A percentile compares a stretch with the other conserved stretches of the same genome.
Conservation (phyloP, 768 basidiomycete species). For the Hypholoma fasciculare region DNA sequence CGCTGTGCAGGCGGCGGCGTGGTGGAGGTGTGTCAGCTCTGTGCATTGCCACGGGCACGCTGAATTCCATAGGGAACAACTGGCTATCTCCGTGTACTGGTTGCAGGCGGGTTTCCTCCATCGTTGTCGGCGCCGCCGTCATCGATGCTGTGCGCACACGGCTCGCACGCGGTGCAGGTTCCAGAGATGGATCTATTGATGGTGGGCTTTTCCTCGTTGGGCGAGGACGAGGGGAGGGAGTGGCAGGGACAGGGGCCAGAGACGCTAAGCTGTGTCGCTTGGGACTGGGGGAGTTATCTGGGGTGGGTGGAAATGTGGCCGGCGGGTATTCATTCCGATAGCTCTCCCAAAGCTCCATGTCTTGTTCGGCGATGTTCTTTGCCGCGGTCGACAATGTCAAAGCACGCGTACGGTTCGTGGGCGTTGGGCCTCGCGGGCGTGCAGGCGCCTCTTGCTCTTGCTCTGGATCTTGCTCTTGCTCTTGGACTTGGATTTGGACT, state of each 20-base stretch:
- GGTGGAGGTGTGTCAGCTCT: neutral
- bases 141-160: neutral
- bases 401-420: neutral
- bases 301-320: neutral
- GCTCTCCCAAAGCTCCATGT: neutral
- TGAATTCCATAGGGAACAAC: neutral
- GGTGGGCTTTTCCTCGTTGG: too few species aligned
- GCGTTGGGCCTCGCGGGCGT: neutral
- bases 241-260: too few species aligned
- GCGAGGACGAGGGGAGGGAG: too few species aligned
- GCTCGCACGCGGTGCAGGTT: neutral
- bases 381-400: neutral
- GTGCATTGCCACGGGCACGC: neutral
- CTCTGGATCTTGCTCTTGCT: too few species aligned
- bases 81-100: neutral
- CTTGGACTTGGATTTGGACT: too few species aligned
- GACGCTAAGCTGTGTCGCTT: neutral
- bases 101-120: neutral
- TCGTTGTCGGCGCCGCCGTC: neutral
- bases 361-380: neutral
- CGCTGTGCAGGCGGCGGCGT: neutral
- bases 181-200: too few species aligned
- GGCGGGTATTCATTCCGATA: neutral
- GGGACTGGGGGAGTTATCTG: neutral
- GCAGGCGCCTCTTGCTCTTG: too few species aligned